Conservation (phyloP, 805 yeast genomes). For the Candida odintsovae region DNA sequence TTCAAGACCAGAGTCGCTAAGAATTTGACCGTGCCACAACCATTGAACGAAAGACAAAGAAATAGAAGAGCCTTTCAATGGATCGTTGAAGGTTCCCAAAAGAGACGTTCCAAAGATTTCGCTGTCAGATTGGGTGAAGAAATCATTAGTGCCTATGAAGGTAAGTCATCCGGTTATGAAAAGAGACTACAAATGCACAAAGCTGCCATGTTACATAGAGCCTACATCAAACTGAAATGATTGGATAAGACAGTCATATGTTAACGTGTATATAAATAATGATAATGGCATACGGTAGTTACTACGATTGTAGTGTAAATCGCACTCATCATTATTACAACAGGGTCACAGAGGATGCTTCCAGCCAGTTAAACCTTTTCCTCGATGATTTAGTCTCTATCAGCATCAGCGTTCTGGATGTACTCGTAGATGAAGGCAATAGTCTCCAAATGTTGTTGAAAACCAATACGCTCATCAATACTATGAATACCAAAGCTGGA, state of each 20-base stretch:
- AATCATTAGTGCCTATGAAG: constrained; percentile 67
- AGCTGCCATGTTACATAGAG: constrained; percentile 82
- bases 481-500: constrained; percentile 38
- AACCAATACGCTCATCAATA: constrained; percentile 51
- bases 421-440: constrained; percentile 52
- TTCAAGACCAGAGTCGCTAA: constrained; percentile 84
- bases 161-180: constrained; percentile 78
- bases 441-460: constrained; percentile 52
- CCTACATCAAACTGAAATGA: constrained; percentile 50
- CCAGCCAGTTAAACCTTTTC: too few species aligned
- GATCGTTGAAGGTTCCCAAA: constrained; percentile 81
- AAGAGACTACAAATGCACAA: constrained; percentile 80
- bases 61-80: constrained; percentile 82
- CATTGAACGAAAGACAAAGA: constrained; percentile 78
- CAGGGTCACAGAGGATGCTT: too few species aligned
- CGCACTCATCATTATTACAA: too few species aligned
- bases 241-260: neutral
- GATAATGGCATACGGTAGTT: neutral
- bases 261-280: neutral
- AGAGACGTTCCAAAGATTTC: constrained; percentile 73
- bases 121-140: constrained; percentile 91
- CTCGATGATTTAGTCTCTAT: neutral
- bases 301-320: neutral
- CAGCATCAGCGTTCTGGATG: constrained; percentile 10
- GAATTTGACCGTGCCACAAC: constrained; percentile 72